phyloP scores from a whole-genome alignment of 2,329 filamentous ascomycete species.

The Diaporthe humulicola region DNA sequence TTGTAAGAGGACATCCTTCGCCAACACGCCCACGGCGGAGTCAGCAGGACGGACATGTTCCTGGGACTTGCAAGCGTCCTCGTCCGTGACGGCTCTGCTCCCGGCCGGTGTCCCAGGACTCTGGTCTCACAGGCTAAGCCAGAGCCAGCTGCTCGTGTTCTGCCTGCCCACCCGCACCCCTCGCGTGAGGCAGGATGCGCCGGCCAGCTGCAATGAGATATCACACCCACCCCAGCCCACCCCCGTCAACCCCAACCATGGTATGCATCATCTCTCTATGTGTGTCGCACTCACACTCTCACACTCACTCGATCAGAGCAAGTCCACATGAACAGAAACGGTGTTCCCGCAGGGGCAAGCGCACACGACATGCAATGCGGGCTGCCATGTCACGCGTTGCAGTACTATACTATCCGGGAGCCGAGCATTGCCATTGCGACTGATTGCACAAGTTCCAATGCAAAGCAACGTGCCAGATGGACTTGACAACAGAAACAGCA shows the following conservation, averaged over 20 bases:
- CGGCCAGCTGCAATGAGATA: slow-evolving; percentile 22
- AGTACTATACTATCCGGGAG: slow-evolving; percentile 25
- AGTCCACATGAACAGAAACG: slow-evolving; percentile 11
- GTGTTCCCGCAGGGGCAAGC: not conserved
- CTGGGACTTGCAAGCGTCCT: not conserved
- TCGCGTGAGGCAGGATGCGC: slow-evolving; percentile 17
- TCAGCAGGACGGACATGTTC: slow-evolving; percentile 3
- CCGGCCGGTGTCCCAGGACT: slow-evolving; percentile 1
- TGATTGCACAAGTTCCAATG: slow-evolving; percentile 20
- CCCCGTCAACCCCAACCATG: not conserved
- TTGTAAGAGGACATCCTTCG: not conserved
- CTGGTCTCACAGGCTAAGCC: not conserved
- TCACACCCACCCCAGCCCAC: slow-evolving; percentile 22
- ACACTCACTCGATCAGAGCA: not conserved
- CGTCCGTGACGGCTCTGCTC: not conserved
- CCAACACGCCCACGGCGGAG: not conserved
- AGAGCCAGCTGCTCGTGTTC: slow-evolving; percentile 4
- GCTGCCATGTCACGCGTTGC: slow-evolving; percentile 33
- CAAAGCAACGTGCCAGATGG: not conserved
- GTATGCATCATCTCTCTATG: not conserved
- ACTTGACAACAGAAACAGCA: slow-evolving; percentile 2
- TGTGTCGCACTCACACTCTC: not conserved
- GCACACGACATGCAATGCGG: slow-evolving; percentile 20
- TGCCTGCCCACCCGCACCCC: not conserved
- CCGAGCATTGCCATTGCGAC: slow-evolving; percentile 16